Evolutionary conservation across 495 filamentous ascomycete genomes (phyloP).

Genomic region (Hypoxylon subgilvum): DNA sequence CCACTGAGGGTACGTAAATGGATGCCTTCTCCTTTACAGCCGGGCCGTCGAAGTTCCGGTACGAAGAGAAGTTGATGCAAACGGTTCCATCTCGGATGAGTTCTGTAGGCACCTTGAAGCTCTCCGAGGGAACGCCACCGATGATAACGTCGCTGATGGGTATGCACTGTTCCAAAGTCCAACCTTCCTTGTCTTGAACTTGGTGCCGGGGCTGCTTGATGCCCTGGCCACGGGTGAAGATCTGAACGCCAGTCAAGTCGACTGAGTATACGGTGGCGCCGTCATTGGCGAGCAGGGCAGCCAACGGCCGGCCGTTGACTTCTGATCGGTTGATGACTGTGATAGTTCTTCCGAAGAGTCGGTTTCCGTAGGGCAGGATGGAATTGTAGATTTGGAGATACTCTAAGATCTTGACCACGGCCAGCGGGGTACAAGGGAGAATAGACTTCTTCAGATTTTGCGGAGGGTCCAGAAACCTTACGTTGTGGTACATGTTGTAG

Average conservation of each 20-base stretch:
- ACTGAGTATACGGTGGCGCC: conserved; percentile 94
- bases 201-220: conserved; percentile 82
- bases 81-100: conserved; percentile 86
- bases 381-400: conserved; percentile 94
- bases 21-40: conserved; percentile 91
- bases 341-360: conserved; percentile 86
- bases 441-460: conserved; percentile 82
- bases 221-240: conserved; percentile 86
- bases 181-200: conserved; percentile 76
- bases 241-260: conserved; percentile 88
- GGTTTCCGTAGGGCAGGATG: conserved; percentile 91
- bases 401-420: conserved; percentile 94
- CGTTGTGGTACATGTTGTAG: conserved; percentile 99
- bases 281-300: conserved; percentile 95
- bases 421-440: conserved; percentile 92
- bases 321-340: conserved; percentile 95
- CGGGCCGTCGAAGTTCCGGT: conserved; percentile 85
- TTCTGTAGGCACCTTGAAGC: conserved; percentile 84
- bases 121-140: conserved; percentile 84
- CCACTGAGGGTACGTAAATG: conserved; percentile 96
- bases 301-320: conserved; percentile 91
- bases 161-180: conserved; percentile 76
- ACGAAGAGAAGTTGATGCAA: conserved; percentile 96
- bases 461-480: conserved; percentile 85
- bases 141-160: conserved; percentile 93